Percentiles rank a stretch among this genome's conserved stretches.
phyloP scores from a whole-genome alignment of 345 rosid species.

The Bruguiera parviflora region DNA sequence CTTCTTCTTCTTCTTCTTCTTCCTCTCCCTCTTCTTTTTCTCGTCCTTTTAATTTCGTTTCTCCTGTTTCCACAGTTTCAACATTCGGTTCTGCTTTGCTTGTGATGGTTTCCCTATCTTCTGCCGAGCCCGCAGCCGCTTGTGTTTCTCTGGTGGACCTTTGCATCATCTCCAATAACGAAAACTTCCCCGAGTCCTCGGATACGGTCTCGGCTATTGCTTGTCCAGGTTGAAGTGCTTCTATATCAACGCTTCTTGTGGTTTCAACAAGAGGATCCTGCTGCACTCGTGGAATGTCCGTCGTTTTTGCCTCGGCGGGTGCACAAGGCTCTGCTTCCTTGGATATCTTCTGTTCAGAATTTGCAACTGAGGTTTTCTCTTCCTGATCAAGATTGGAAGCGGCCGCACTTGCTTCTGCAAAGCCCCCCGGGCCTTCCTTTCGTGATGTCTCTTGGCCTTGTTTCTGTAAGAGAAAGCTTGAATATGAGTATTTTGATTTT shows the following conservation, averaged over 20 bases:
- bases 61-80: slow-evolving; percentile 24
- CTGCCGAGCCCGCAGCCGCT: slow-evolving; percentile 18
- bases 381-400: slow-evolving; percentile 21
- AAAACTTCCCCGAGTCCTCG: slow-evolving; percentile 32
- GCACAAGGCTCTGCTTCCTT: too few relatives aligned
- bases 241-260: slow-evolving; percentile 16
- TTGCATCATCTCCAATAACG: slow-evolving; percentile 46
- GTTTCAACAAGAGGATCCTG: slow-evolving; percentile 28
- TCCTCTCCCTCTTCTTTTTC: slow-evolving; percentile 42
- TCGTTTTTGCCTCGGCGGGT: slow-evolving; percentile 5
- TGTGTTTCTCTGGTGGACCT: slow-evolving; percentile 30
- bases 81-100: slow-evolving; percentile 17
- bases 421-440: slow-evolving; percentile 12
- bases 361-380: slow-evolving; percentile 20
- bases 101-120: slow-evolving; percentile 23
- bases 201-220: slow-evolving; percentile 18
- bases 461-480: slow-evolving; percentile 34
- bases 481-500: slow-evolving; percentile 6
- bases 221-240: slow-evolving; percentile 28
- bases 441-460: slow-evolving; percentile 13
- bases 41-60: slow-evolving; percentile 44
- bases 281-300: slow-evolving; percentile 17
- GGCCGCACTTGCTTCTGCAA: slow-evolving; percentile 20
- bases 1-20: slow-evolving; percentile 32
- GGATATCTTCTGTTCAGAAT: slow-evolving; percentile 23